A percentile compares a stretch with the other conserved stretches of the same genome.
These are phyloP conservation scores for Drechslerella dactyloides DNA, from an alignment of 2,329 filamentous ascomycete species.

Conservation along the genomic window DNA sequence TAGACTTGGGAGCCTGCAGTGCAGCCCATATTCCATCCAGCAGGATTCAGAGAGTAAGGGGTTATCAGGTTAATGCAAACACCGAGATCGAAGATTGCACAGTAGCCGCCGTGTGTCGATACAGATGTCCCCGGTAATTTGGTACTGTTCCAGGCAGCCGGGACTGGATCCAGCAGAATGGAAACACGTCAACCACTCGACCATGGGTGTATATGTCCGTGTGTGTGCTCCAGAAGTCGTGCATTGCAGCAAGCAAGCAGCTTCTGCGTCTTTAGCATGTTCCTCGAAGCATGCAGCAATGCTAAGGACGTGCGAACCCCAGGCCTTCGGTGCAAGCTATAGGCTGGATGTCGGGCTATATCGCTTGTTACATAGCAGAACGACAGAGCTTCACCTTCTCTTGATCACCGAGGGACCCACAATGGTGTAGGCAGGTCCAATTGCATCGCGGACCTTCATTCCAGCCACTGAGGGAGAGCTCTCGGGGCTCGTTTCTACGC, in stretches of 20 bases:
- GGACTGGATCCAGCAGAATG: conserved; percentile 24
- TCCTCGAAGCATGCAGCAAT: too few relatives aligned
- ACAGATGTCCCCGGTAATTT: conserved; percentile 20
- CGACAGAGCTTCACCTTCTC: background rate
- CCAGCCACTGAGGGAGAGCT: conserved; percentile 1
- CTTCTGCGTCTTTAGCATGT: too few relatives aligned
- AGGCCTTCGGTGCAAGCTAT: background rate
- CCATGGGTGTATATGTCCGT: background rate
- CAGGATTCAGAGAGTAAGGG: conserved; percentile 22
- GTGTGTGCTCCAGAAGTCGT: background rate
- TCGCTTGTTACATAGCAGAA: background rate
- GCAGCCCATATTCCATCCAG: conserved; percentile 10
- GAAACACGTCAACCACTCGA: conserved; percentile 6
- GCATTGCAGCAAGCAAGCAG: too few relatives aligned
- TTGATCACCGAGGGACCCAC: background rate
- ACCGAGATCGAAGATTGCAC: conserved; percentile 23
- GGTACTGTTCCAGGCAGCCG: conserved; percentile 27
- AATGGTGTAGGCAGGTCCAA: background rate
- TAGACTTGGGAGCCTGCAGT: background rate
- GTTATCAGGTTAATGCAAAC: conserved; percentile 1
- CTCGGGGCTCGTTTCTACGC: background rate
- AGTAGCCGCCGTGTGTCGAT: conserved; percentile 18
- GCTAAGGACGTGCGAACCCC: background rate
- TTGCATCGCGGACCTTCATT: background rate
- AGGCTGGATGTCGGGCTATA: background rate